Base-by-base conservation (phyloP, 169 alveolate species). In the Eimeria mitis region DNA sequence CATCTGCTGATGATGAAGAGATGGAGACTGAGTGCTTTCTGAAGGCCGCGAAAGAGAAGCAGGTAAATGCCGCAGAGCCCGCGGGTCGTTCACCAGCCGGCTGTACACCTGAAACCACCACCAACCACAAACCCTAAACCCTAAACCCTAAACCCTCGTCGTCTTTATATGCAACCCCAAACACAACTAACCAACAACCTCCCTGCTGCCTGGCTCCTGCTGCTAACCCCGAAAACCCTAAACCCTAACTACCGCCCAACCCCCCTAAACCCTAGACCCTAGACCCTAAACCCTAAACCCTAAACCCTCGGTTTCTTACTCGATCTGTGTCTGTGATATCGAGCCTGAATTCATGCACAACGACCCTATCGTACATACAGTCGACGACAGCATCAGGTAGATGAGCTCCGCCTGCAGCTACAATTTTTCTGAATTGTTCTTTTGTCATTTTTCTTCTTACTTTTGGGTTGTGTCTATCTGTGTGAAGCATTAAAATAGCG, bases 351-450 rank as follows among this genome's bases (percentile, higher is more conserved):
- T 94, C 89, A 40, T 75, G 84, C 0, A 68, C 88, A 23, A 85
- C 96, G 31, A 94, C 94, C 5, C 96, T 81, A 76, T 83, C 94
- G 89, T 94, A 94, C 83, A 94, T 85, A 31, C 91, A 89, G 63
- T 94, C 96, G 31, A 88, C 71, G 2, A 47, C 61, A 16, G n/a
- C 47, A 16, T 61, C 85, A 23, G 54, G 54, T 0, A 94, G 88
- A 49, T 56, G 79, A 13, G 89, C 68, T 16, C 68, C 78, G 25
- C 71, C 75, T 1, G 79, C 89, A 6, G 65, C 85, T 4, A 78
- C 78, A 42, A 81, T 76, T 37, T 78, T 47, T 25, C 91, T 61
- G 54, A 75, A 94, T 52, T 94, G 91, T 42, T 94, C 94, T 52
- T 94, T 94, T 0, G 94, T 94, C 91, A 94, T 94, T 49, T 94